These are phyloP conservation scores for Lablab purpureus DNA, from an alignment of 306 rosid species.

Conservation along the genomic window DNA sequence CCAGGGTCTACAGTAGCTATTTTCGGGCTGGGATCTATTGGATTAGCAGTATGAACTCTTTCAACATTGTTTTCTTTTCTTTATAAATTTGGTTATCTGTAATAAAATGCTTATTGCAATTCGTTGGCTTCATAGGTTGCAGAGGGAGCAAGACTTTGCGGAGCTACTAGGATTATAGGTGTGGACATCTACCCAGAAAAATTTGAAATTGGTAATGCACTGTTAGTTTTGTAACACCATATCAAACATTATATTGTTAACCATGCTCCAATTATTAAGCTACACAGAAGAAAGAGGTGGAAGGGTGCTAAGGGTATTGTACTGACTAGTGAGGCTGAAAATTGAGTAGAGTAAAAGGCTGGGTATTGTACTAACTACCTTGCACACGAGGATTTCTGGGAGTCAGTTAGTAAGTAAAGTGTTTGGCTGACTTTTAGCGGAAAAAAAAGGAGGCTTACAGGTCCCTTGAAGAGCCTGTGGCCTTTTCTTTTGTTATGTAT, in stretches of 20 bases:
- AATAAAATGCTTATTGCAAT: conserved; percentile 17
- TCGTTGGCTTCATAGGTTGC: conserved; percentile 64
- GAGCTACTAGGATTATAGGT: conserved; percentile 81
- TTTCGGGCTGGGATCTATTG: conserved; percentile 84
- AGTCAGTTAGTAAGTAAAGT: too few species aligned
- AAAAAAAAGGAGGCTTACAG: too few species aligned
- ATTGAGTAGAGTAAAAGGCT: too few species aligned
- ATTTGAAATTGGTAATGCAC: conserved; percentile 64
- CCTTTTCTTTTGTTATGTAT: not conserved
- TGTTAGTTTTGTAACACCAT: conserved; percentile 8
- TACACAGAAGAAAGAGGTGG: not conserved
- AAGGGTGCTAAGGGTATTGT: not conserved
- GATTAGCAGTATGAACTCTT: conserved; percentile 68
- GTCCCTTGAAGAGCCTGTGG: too few species aligned
- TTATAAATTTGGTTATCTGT: not conserved
- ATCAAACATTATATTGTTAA: not conserved
- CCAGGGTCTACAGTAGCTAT: conserved; percentile 81
- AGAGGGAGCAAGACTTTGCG: conserved; percentile 89
- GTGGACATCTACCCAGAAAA: conserved; percentile 72
- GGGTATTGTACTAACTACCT: too few species aligned
- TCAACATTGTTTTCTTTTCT: not conserved
- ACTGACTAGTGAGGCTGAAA: not conserved
- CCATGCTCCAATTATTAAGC: not conserved
- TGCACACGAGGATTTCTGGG: too few species aligned
- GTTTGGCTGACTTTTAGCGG: too few species aligned